Evolutionary conservation across 164 flowering plant genomes (phyloP), one percentile per base, ranked within the genome.

Genomic region (Nymphaea thermarum): DNA sequence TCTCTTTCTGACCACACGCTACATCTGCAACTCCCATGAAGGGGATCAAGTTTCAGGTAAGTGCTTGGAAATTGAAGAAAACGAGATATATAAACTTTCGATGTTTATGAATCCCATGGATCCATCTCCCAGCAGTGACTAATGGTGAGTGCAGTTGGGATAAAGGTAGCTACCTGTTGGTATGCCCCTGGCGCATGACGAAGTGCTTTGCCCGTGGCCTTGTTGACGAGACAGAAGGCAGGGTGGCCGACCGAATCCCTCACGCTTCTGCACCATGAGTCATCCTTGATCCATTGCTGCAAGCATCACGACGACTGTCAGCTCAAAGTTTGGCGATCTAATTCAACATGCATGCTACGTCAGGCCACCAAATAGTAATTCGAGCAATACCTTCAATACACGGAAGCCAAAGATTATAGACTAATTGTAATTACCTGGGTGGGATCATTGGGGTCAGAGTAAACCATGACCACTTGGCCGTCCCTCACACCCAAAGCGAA

Each of bases 211-310:
- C 64, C 64, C 7, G 64, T 62, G n/a, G 64, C 64, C 64, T 62
- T 62, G 64, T 62, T 62, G 8, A 62, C 64, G 16, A 62, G 64
- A 17, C 64, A 62, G 4, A 62, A 62, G 64, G 64, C 64, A 62
- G 64, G 64, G 64, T 62, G 64, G 42, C 42, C 64, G 8, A 62
- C 64, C 11, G 42, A 17, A 41, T 62, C 64, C 25, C 42, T 62
- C 64, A 17, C 64, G n/a, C 64, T 62, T 17, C 4, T 62, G 64
- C 64, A 10, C 64, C 42, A 62, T 62, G 64, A 62, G 16, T 17
- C 64, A 62, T 62, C 64, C 64, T 62, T 62, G 36, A 62, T 62
- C 64, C 64, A 62, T 62, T 62, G 64, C 64, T 62, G 64, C 64
- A 62, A 51, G 57, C 55, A 47, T 14, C 55, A 47, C 55, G 7